Conservation (phyloP, 768 basidiomycete species). For the Dioszegia hungarica region DNA sequence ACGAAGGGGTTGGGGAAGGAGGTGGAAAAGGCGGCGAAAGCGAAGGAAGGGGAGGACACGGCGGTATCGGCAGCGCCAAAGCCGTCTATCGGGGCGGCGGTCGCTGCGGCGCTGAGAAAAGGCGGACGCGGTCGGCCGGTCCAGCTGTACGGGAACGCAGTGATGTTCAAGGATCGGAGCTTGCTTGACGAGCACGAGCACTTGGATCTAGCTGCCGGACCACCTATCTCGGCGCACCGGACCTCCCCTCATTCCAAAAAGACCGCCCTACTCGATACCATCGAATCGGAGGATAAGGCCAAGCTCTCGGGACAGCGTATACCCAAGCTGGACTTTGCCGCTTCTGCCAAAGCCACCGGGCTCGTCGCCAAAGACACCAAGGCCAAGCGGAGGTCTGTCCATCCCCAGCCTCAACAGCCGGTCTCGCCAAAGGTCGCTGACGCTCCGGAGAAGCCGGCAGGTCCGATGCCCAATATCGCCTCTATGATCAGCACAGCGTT, state of each 20-base stretch:
- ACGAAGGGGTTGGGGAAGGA: constrained; percentile 19
- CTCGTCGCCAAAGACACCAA: constrained; percentile 21
- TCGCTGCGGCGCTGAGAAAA: constrained; percentile 40
- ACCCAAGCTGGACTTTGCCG: constrained; percentile 42
- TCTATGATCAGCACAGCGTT: background rate
- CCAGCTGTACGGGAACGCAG: constrained; percentile 40
- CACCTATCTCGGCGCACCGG: constrained; percentile 38
- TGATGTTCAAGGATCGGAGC: constrained; percentile 43
- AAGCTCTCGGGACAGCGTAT: constrained; percentile 39
- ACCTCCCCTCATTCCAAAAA: constrained; percentile 35
- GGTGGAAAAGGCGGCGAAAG: background rate
- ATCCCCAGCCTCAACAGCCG: background rate
- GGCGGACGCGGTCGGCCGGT: constrained; percentile 40
- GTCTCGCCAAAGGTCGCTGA: background rate
- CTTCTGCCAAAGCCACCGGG: constrained; percentile 32
- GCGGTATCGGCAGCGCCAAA: constrained; percentile 3
- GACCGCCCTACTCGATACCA: constrained; percentile 28
- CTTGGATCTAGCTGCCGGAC: constrained; percentile 44
- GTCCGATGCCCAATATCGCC: constrained; percentile 1
- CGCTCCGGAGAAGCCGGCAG: background rate
- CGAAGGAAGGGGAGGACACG: background rate
- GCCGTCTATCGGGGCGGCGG: constrained; percentile 21
- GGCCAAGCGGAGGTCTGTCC: constrained; percentile 4
- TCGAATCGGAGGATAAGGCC: constrained; percentile 39
- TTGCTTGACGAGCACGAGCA: constrained; percentile 43